These are phyloP conservation scores for Trichosporon sp. DNA, from an alignment of 1,284 basidiomycete genomes.

Conservation along the genomic window DNA sequence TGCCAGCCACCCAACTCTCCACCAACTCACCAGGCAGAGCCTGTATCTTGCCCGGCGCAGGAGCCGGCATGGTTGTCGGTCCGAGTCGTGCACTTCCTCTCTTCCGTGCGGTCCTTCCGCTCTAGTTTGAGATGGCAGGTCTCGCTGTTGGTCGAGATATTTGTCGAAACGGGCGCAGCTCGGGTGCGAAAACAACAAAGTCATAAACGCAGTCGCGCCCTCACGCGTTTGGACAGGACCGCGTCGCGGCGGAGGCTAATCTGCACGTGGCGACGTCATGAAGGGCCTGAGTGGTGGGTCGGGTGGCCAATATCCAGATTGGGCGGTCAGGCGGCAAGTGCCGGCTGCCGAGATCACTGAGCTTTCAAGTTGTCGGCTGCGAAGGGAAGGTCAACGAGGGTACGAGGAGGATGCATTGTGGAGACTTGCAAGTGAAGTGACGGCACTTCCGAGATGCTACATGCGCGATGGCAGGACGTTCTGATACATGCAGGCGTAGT, in stretches of 20 bases:
- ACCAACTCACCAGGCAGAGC: slow-evolving; percentile 30
- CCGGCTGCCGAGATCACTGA: not conserved
- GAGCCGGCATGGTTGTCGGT: slow-evolving; percentile 28
- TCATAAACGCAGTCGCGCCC: not conserved
- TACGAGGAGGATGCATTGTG: no score
- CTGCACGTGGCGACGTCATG: not conserved
- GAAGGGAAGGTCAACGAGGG: no score
- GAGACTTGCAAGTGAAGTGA: no score
- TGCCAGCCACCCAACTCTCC: not conserved
- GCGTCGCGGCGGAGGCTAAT: not conserved
- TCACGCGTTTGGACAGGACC: not conserved
- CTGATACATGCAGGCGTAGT: no score
- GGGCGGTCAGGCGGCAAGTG: not conserved
- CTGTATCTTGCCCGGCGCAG: slow-evolving; percentile 41
- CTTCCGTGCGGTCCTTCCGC: not conserved
- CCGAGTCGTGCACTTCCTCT: not conserved
- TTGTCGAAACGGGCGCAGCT: not conserved
- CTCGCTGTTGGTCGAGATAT: not conserved
- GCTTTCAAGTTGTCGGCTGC: no score
- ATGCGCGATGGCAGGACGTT: not conserved
- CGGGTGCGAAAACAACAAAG: slow-evolving; percentile 2
- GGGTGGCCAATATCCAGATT: not conserved
- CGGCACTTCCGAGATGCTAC: no score
- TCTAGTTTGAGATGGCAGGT: not conserved
- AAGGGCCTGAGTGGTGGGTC: not conserved